These are phyloP conservation scores for Hymenochaete sp. DNA, from an alignment of 1,284 basidiomycete genomes.

Conservation along the genomic window DNA sequence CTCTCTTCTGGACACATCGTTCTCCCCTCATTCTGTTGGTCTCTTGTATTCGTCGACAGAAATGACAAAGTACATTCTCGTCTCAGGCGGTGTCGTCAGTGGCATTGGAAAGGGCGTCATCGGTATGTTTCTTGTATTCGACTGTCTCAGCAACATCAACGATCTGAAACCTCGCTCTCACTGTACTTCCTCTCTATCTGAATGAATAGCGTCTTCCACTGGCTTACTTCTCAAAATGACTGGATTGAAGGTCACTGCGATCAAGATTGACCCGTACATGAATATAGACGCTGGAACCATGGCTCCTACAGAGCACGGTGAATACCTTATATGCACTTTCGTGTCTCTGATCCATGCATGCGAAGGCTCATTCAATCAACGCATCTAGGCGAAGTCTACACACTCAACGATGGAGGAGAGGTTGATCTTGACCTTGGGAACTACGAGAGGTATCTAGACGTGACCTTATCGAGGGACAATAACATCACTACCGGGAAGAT, in stretches of 20 bases:
- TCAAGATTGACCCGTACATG: constrained; percentile 99
- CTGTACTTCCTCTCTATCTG: neutral
- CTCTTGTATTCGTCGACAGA: too few relatives aligned
- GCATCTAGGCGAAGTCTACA: constrained; percentile 86
- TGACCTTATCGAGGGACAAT: constrained; percentile 91
- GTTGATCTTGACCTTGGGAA: constrained; percentile 98
- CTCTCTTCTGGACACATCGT: too few relatives aligned
- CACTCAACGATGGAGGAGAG: constrained; percentile 97
- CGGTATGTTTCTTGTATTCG: constrained; percentile 44
- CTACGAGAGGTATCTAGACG: constrained; percentile 96
- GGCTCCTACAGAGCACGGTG: constrained; percentile 97
- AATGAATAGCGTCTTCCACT: constrained; percentile 79
- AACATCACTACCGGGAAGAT: constrained; percentile 99
- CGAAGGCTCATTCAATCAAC: constrained; percentile 20
- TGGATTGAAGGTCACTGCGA: constrained; percentile 94
- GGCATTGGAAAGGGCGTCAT: constrained; percentile 94
- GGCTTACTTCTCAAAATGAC: constrained; percentile 93
- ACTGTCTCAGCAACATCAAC: neutral
- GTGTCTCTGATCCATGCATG: constrained; percentile 6
- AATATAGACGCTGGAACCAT: constrained; percentile 99
- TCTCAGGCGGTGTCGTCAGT: constrained; percentile 88
- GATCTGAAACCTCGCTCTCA: neutral
- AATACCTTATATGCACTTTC: constrained; percentile 26
- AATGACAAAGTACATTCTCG: constrained; percentile 87
- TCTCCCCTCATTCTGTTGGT: too few relatives aligned